These are phyloP conservation scores for Geranium brycei DNA, from an alignment of 345 rosid species.

Conservation along the genomic window DNA sequence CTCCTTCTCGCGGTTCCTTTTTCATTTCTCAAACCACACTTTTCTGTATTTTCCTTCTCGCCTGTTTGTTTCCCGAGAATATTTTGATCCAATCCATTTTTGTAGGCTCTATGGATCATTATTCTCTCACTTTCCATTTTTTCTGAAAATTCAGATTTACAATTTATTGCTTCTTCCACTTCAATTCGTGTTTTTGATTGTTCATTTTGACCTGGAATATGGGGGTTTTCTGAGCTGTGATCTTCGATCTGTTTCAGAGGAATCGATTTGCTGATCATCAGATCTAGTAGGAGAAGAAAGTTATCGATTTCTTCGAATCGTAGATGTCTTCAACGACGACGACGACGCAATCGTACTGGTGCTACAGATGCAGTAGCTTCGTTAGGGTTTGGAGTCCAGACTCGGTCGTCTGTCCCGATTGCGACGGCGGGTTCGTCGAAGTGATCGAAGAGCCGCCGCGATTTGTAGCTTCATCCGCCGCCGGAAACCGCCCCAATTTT, in stretches of 20 bases:
- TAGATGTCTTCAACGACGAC: conserved; percentile 47
- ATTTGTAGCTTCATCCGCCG: conserved; percentile 16
- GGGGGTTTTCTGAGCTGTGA: background rate
- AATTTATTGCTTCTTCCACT: too few relatives aligned
- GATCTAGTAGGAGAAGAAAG: background rate
- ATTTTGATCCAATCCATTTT: too few relatives aligned
- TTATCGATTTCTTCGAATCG: conserved; percentile 8
- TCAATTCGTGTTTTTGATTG: too few relatives aligned
- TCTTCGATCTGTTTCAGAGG: conserved; percentile 1
- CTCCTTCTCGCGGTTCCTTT: background rate
- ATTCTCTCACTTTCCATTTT: too few relatives aligned
- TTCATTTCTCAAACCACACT: background rate
- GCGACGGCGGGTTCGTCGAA: conserved; percentile 71
- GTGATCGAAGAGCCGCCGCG: conserved; percentile 35
- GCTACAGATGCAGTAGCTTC: conserved; percentile 68
- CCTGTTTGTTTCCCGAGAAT: background rate
- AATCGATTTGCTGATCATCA: background rate
- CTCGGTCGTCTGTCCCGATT: conserved; percentile 51
- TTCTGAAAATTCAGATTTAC: too few relatives aligned
- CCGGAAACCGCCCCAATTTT: conserved; percentile 14
- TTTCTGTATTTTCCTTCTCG: too few relatives aligned
- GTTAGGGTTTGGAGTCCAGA: conserved; percentile 39
- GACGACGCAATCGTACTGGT: conserved; percentile 56
- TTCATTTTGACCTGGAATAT: background rate
- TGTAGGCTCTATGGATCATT: too few relatives aligned